These are phyloP conservation scores for Epichloe typhina DNA, from an alignment of 2,329 filamentous ascomycete genomes.

Conservation along the genomic window DNA sequence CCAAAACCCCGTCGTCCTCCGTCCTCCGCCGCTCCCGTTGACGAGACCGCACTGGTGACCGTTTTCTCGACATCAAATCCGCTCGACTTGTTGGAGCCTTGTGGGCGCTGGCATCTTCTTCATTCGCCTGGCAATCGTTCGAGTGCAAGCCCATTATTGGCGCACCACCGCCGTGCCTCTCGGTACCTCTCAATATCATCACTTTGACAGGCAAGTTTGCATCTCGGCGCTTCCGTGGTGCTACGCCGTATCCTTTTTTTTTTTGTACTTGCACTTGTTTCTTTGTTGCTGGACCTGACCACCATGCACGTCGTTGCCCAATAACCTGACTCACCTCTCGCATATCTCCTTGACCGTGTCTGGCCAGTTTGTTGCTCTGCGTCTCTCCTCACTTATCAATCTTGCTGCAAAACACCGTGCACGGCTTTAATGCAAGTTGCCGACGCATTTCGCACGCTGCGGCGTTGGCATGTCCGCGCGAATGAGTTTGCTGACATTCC, in stretches of 20 bases:
- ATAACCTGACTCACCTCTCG: background rate
- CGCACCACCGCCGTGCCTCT: background rate
- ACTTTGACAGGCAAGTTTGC: background rate
- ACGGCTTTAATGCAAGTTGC: background rate
- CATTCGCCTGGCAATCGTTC: background rate
- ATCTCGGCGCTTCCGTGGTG: background rate
- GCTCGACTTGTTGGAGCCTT: background rate
- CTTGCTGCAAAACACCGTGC: background rate
- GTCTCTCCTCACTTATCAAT: background rate
- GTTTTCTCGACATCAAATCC: background rate
- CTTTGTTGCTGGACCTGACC: background rate
- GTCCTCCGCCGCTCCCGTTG: background rate
- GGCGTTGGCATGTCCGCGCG: background rate
- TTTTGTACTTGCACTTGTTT: background rate
- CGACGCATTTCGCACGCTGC: background rate
- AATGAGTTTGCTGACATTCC: slow-evolving; percentile 20
- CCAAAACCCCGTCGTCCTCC: background rate
- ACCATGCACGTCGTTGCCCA: background rate
- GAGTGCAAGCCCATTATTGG: background rate
- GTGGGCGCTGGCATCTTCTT: background rate
- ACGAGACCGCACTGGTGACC: background rate
- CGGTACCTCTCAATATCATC: background rate
- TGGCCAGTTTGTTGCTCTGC: background rate
- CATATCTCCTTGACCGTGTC: background rate
- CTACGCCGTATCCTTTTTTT: background rate